Percentiles rank a stretch among this genome's conserved stretches.
Conservation (phyloP, 2,329 filamentous ascomycete genomes). For the Apiospora koreana region DNA sequence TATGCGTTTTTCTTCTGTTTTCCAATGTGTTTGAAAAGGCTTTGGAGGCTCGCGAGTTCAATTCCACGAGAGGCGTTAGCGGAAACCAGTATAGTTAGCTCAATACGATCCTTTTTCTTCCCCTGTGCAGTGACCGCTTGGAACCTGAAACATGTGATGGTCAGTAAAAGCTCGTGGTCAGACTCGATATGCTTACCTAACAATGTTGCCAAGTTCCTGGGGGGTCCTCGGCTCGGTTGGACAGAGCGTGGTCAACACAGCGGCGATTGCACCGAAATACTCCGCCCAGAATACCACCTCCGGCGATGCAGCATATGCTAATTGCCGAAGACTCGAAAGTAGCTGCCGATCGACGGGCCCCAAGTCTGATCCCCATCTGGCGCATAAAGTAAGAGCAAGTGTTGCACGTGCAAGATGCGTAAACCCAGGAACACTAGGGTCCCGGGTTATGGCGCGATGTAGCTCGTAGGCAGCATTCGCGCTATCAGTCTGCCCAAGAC, state of each 20-base stretch:
- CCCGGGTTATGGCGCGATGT: constrained; percentile 69
- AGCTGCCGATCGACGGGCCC: constrained; percentile 49
- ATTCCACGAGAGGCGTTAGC: constrained; percentile 20
- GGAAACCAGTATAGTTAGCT: constrained; percentile 26
- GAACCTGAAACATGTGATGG: constrained; percentile 20
- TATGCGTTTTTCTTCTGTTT: constrained; percentile 24
- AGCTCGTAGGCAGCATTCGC: constrained; percentile 68
- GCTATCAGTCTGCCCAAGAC: constrained; percentile 49
- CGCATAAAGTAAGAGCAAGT: constrained; percentile 70
- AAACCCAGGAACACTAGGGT: constrained; percentile 70
- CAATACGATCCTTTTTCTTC: constrained; percentile 31
- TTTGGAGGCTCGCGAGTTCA: constrained; percentile 23
- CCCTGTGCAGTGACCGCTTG: constrained; percentile 19
- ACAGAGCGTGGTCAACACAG: constrained; percentile 43
- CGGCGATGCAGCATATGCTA: constrained; percentile 39
- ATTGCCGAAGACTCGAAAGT: constrained; percentile 41
- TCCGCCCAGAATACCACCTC: constrained; percentile 53
- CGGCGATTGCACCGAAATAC: constrained; percentile 52
- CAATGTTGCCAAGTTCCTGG: constrained; percentile 34
- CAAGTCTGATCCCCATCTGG: constrained; percentile 70
- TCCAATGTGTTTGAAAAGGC: constrained; percentile 27
- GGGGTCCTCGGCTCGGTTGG: constrained; percentile 41
- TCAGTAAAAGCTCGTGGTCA: background rate
- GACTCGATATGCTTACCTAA: constrained; percentile 40
- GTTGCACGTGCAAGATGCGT: constrained; percentile 71